phyloP scores from a whole-genome alignment of 202 grass and related monocot genomes.

The Panicum virgatum region DNA sequence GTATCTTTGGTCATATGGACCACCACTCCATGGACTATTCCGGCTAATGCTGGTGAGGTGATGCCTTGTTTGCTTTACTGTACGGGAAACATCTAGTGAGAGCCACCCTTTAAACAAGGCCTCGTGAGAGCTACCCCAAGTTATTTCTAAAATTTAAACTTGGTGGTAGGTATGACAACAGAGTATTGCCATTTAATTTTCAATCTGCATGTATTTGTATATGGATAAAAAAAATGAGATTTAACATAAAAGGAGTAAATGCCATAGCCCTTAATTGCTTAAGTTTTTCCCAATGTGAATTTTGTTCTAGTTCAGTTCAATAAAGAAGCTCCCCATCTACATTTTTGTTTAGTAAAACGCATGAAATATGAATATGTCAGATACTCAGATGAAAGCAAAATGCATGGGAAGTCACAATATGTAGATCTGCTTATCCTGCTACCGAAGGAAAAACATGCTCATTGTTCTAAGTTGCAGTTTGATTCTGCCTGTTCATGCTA shows the following conservation, averaged over 20 bases:
- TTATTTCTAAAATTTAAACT: background rate
- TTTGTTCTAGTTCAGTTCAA: background rate
- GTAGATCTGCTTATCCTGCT: background rate
- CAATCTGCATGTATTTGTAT: constrained; percentile 6
- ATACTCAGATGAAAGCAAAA: background rate
- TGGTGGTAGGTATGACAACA: background rate
- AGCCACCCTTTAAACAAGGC: constrained; percentile 12
- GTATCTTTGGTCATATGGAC: constrained; percentile 90
- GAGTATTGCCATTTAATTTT: constrained; percentile 7
- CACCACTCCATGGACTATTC: constrained; percentile 98
- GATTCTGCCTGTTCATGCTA: background rate
- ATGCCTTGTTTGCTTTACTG: constrained; percentile 46
- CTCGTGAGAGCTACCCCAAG: background rate
- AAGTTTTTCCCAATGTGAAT: background rate
- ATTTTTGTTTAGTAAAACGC: background rate
- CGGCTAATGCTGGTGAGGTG: constrained; percentile 95
- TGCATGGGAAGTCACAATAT: background rate
- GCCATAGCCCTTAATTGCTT: background rate
- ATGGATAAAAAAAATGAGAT: constrained; percentile 5
- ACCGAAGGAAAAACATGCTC: background rate
- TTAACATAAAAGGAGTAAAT: constrained; percentile 2
- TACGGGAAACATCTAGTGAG: constrained; percentile 7
- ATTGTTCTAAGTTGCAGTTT: background rate
- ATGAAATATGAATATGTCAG: background rate
- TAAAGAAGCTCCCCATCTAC: background rate